Percentiles rank a stretch among this genome's conserved stretches.
phyloP scores from a whole-genome alignment of 257 asterid genomes.

The Ajuga chamaepitys region DNA sequence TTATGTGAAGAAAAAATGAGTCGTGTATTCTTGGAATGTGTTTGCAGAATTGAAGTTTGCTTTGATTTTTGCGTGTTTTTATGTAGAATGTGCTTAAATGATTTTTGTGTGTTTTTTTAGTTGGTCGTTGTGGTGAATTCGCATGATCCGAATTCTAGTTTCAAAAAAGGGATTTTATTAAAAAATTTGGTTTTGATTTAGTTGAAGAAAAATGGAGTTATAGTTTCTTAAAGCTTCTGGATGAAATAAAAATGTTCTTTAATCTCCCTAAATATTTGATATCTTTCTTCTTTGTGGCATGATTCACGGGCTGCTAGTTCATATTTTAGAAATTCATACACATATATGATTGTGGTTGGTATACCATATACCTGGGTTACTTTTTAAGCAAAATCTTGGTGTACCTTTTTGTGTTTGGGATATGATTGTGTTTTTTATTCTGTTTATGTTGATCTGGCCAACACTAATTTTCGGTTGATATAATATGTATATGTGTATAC shows the following conservation, averaged over 20 bases:
- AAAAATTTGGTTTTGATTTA: neutral
- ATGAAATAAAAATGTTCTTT: no score
- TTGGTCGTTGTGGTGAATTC: slow-evolving; percentile 10
- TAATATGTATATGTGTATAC: no score
- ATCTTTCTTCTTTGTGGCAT: neutral
- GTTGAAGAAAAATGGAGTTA: no score
- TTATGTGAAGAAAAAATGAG: no score
- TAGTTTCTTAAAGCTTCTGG: no score
- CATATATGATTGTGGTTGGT: no score
- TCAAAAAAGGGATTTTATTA: neutral
- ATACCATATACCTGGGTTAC: neutral
- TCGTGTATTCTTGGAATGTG: neutral
- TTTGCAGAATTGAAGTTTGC: neutral
- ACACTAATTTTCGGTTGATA: neutral
- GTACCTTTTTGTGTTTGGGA: neutral
- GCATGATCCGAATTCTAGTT: neutral
- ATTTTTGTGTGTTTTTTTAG: neutral
- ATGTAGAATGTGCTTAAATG: no score
- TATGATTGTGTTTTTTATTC: neutral
- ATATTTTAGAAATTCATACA: no score
- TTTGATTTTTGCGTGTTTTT: neutral
- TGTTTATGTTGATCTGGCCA: neutral
- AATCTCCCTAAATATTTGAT: neutral
- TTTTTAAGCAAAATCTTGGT: neutral
- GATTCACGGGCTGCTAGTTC: neutral